Evolutionary conservation across 441 rosid genomes (phyloP).

Genomic region (Erodium chrysanthum): DNA sequence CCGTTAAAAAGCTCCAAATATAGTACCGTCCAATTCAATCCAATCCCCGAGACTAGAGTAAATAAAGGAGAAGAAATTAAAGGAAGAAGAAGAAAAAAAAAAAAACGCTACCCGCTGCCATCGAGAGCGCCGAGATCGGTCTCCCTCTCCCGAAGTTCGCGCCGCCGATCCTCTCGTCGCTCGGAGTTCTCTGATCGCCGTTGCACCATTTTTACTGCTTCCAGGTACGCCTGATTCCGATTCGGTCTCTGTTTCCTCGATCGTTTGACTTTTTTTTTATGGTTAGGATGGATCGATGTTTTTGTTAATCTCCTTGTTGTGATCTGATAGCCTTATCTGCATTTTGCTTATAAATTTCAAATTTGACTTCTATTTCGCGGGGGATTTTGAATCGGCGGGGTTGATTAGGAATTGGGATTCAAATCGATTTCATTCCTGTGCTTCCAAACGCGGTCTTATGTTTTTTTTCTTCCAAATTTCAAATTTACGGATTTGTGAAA

Average conservation of each 20-base stretch:
- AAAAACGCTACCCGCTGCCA: background rate
- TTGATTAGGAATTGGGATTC: background rate
- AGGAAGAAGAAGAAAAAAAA: too few relatives aligned
- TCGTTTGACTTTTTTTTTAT: too few relatives aligned
- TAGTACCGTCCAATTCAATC: background rate
- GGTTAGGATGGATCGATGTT: background rate
- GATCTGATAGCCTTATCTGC: background rate
- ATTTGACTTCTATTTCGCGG: background rate
- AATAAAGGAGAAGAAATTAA: background rate
- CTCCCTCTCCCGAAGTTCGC: background rate
- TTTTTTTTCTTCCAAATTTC: too few relatives aligned
- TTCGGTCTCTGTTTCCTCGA: background rate
- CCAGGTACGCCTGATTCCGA: background rate
- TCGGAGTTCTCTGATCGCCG: background rate
- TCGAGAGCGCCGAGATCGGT: background rate
- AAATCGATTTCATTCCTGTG: background rate
- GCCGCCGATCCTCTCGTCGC: background rate
- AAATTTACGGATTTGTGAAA: background rate
- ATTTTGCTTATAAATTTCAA: background rate
- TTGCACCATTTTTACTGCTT: background rate
- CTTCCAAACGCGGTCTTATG: background rate
- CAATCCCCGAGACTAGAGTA: background rate
- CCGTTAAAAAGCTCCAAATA: background rate
- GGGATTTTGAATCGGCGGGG: background rate
- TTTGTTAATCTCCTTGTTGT: background rate